phyloP scores from a whole-genome alignment of 2,329 filamentous ascomycete genomes.

The Cyphellophora europaea region DNA sequence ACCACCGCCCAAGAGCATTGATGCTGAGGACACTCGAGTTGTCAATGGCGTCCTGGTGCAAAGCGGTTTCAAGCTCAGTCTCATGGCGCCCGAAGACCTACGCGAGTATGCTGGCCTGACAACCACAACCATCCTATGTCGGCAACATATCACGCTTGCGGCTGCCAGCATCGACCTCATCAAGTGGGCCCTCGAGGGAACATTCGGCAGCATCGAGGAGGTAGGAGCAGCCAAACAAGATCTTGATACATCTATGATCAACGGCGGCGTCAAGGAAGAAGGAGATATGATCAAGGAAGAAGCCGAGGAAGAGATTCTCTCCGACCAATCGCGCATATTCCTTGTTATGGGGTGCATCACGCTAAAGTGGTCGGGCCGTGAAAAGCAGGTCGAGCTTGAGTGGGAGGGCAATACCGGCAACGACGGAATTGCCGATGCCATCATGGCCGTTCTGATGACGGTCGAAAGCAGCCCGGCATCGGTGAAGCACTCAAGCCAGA shows the following conservation, averaged over 20 bases:
- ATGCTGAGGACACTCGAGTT: slow-evolving; percentile 46
- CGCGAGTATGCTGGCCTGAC: slow-evolving; percentile 95
- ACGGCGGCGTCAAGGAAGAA: slow-evolving; percentile 18
- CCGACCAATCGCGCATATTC: slow-evolving; percentile 34
- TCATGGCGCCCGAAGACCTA: slow-evolving; percentile 95
- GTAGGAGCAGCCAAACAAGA: slow-evolving; percentile 21
- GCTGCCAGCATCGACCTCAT: slow-evolving; percentile 87
- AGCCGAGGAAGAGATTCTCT: slow-evolving; percentile 36
- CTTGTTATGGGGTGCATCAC: slow-evolving; percentile 83
- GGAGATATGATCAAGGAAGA: slow-evolving; percentile 20
- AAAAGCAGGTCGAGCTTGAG: slow-evolving; percentile 78
- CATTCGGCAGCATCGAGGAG: slow-evolving; percentile 74
- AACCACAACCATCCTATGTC: slow-evolving; percentile 87
- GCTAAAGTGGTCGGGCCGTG: slow-evolving; percentile 61
- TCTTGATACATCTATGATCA: slow-evolving; percentile 5
- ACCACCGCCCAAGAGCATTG: slow-evolving; percentile 49
- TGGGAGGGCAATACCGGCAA: slow-evolving; percentile 99
- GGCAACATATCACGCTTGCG: slow-evolving; percentile 77
- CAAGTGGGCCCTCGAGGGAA: slow-evolving; percentile 86
- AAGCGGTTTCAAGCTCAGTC: slow-evolving; percentile 91
- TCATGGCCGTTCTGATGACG: slow-evolving; percentile 84
- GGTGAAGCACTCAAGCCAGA: slow-evolving; percentile 58
- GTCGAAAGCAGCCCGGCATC: slow-evolving; percentile 92
- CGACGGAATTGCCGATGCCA: slow-evolving; percentile 93
- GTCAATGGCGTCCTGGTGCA: slow-evolving; percentile 89